Percentiles rank a stretch among this genome's conserved stretches.
Evolutionary conservation across 345 rosid species (phyloP).

Genomic region (Linum usitatissimum): DNA sequence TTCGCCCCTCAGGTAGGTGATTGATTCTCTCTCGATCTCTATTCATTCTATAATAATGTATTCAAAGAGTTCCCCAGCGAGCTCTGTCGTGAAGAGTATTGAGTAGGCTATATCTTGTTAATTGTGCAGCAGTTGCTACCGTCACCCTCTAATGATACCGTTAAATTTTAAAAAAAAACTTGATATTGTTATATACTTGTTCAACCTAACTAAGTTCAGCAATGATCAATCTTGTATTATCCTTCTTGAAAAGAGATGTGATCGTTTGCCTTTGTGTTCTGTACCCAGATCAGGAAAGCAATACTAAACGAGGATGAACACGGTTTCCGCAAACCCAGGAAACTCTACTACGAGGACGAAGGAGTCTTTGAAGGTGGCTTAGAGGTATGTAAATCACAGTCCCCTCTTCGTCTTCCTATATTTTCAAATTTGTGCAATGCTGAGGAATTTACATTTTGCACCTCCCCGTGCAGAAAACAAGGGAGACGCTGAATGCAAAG

Average conservation of each 20-base stretch:
- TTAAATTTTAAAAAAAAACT: no score
- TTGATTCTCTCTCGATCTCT: conserved; percentile 9
- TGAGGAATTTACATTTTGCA: background rate
- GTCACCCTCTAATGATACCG: no score
- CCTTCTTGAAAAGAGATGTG: no score
- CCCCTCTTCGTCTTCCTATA: background rate
- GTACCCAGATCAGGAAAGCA: conserved; percentile 50
- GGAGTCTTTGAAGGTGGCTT: conserved; percentile 24
- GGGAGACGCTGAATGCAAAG: conserved; percentile 75
- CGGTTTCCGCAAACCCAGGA: conserved; percentile 59
- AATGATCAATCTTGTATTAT: no score
- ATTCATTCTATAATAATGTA: background rate
- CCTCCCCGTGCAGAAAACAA: conserved; percentile 47
- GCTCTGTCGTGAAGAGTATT: background rate
- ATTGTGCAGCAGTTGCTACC: no score
- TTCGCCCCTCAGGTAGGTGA: conserved; percentile 95
- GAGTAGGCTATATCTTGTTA: no score
- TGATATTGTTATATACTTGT: no score
- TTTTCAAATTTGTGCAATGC: background rate
- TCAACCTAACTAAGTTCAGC: no score
- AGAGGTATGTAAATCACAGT: conserved; percentile 32
- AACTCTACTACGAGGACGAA: conserved; percentile 67
- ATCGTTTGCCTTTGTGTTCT: no score
- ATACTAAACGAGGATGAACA: conserved; percentile 69
- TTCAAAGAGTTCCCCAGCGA: no score